Percentiles rank a stretch among this genome's conserved stretches.
phyloP scores from a whole-genome alignment of 2,329 filamentous ascomycete species.

The Aureobasidium sp. region DNA sequence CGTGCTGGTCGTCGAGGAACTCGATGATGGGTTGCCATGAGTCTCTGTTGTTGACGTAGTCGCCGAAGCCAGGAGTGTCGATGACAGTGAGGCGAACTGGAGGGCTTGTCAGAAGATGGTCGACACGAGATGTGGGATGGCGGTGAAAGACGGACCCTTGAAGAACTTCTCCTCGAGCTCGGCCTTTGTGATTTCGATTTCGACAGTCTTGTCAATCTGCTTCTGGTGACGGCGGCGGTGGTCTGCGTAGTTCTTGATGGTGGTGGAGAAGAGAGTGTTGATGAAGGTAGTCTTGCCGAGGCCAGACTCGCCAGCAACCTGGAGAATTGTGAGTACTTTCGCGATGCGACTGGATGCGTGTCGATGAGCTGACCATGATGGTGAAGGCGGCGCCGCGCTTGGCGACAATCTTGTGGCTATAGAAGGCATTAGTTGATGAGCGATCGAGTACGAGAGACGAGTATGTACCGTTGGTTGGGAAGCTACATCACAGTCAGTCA shows the following conservation, averaged over 20 bases:
- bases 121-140: not conserved
- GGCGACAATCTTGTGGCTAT: constrained; percentile 62
- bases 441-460: constrained; percentile 20
- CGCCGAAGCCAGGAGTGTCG: constrained; percentile 96
- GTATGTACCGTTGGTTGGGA: constrained; percentile 56
- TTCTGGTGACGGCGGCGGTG: constrained; percentile 99
- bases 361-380: constrained; percentile 68
- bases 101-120: constrained; percentile 10
- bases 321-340: constrained; percentile 22
- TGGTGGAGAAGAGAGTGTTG: constrained; percentile 99
- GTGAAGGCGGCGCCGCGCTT: constrained; percentile 95
- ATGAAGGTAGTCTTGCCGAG: constrained; percentile 99
- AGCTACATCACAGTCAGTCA: constrained; percentile 43
- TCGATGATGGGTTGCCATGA: constrained; percentile 99
- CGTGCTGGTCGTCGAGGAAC: constrained; percentile 99
- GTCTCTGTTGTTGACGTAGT: constrained; percentile 99
- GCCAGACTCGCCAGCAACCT: constrained; percentile 98
- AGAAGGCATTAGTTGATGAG: constrained; percentile 25
- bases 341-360: not conserved
- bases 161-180: constrained; percentile 99
- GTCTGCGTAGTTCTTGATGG: constrained; percentile 99
- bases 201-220: constrained; percentile 98
- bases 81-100: constrained; percentile 96
- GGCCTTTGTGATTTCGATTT: constrained; percentile 99
- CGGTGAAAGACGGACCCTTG: constrained; percentile 61